Evolutionary conservation across 495 filamentous ascomycete species (phyloP), one percentile per base, ranked within the genome.

Genomic region (Thozetella sp.): DNA sequence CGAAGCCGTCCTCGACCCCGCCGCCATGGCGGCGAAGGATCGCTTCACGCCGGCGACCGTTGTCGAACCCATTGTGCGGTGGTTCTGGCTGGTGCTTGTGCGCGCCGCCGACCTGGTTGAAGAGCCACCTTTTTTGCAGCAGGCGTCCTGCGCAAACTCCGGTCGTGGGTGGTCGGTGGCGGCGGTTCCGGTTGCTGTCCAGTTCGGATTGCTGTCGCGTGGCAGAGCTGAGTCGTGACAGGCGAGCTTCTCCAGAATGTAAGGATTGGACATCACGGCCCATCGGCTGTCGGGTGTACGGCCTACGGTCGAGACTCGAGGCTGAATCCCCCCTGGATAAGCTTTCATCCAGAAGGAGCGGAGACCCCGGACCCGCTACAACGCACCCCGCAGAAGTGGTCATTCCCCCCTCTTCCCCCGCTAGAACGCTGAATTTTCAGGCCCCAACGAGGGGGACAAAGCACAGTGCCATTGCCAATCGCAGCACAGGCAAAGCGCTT

Each of bases 41-140:
- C 68, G 66, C 61, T 71, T 71, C 30, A 66, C 50, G 52, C 68
- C 66, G 2, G 53, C 43, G 20, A 54, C 51, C 11, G 40, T 51
- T 11, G 59, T 55, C 4, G 60, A 67, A 1, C 55, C 52, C 59
- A 64, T 67, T n/a, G 27, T 52, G 23, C 27, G 19, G n/a, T n/a
- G 23, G 34, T 25, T 30, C 6, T 25, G 57, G 52, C 1, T 20
- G 51, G 23, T 6, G 26, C 22, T 30, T 54, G n/a, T 15, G 24
- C 37, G 50, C 25, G 22, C 22, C 46, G 43, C 23, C 34, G 43
- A 23, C 34, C 15, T 20, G 51, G 51, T 1, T 25, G 13, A 26
- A 20, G 25, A 26, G 25, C 17, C 51, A 53, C 30, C n/a, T 25
- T 34, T 34, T n/a, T 34, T 20, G 51, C 51, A 15, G 23, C 51